Evolutionary conservation across 108 stramenopile genomes (phyloP).

Genomic region (Skeletonema potamos): DNA sequence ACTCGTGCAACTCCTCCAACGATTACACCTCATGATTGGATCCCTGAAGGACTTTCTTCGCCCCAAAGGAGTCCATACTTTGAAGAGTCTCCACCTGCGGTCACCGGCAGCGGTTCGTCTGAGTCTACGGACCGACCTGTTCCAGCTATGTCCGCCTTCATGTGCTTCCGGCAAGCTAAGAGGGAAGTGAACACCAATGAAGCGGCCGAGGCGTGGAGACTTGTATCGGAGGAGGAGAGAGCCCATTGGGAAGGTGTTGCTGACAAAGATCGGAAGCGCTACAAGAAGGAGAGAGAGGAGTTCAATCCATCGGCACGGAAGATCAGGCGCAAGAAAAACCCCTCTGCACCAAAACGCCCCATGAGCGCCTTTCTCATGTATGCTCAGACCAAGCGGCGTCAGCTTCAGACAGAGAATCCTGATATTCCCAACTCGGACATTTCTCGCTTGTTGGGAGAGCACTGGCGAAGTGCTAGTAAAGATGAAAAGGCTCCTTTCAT

Average conservation of each 20-base stretch:
- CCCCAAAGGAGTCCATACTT: conserved; percentile 14
- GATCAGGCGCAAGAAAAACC: conserved; percentile 40
- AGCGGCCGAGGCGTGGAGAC: conserved; percentile 38
- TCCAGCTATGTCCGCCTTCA: conserved; percentile 43
- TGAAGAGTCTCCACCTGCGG: conserved; percentile 5
- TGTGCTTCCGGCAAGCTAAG: conserved; percentile 34
- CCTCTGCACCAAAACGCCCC: conserved; percentile 36
- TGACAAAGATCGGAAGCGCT: conserved; percentile 23
- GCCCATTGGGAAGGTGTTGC: conserved; percentile 30
- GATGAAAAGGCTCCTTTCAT: conserved; percentile 33
- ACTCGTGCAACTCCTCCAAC: background rate
- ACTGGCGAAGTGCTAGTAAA: conserved; percentile 4
- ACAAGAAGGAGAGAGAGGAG: conserved; percentile 29
- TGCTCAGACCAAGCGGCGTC: conserved; percentile 20
- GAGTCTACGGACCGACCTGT: conserved; percentile 24
- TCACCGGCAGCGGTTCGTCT: conserved; percentile 9
- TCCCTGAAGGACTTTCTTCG: background rate
- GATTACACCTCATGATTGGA: background rate
- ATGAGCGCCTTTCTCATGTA: conserved; percentile 48
- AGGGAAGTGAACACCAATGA: conserved; percentile 19
- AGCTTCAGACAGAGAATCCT: conserved; percentile 31
- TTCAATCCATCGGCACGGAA: conserved; percentile 18
- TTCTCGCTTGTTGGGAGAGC: conserved; percentile 35
- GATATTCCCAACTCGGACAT: conserved; percentile 45
- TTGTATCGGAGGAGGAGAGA: conserved; percentile 16